phyloP scores from a whole-genome alignment of 441 rosid species.

The Adansonia grandidieri region DNA sequence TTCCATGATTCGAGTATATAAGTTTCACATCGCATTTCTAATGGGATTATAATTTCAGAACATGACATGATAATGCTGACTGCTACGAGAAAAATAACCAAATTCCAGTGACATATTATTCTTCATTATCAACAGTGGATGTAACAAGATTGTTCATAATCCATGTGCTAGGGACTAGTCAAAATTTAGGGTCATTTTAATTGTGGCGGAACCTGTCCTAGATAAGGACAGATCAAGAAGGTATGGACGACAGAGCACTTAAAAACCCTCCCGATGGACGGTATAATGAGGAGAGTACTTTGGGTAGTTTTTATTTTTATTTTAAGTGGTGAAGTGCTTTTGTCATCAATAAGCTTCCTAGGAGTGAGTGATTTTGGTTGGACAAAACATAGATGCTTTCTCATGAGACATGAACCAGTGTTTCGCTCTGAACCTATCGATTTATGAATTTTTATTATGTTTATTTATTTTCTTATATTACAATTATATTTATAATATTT shows the following conservation, averaged over 20 bases:
- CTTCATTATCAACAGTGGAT: neutral
- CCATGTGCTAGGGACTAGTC: constrained; percentile 35
- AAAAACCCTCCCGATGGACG: constrained; percentile 22
- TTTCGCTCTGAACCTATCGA: neutral
- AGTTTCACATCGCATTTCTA: neutral
- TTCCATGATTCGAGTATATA: neutral
- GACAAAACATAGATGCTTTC: constrained; percentile 22
- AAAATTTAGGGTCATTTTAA: constrained; percentile 10
- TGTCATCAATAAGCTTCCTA: constrained; percentile 40
- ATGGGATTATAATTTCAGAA: too few species aligned
- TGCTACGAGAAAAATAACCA: neutral
- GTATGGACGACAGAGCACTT: constrained; percentile 5
- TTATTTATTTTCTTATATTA: too few species aligned
- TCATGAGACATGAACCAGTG: constrained; percentile 19
- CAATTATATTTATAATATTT: too few species aligned
- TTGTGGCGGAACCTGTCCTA: constrained; percentile 15
- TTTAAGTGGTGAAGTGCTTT: constrained; percentile 34
- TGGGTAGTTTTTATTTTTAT: neutral
- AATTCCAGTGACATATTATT: neutral
- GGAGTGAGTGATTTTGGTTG: constrained; percentile 29
- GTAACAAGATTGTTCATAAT: neutral
- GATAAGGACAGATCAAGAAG: constrained; percentile 8
- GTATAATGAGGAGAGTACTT: constrained; percentile 29
- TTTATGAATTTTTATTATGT: too few species aligned
- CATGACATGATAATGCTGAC: neutral